Base-by-base conservation (phyloP, 345 rosid species). In the Aquilaria yunnanensis region DNA sequence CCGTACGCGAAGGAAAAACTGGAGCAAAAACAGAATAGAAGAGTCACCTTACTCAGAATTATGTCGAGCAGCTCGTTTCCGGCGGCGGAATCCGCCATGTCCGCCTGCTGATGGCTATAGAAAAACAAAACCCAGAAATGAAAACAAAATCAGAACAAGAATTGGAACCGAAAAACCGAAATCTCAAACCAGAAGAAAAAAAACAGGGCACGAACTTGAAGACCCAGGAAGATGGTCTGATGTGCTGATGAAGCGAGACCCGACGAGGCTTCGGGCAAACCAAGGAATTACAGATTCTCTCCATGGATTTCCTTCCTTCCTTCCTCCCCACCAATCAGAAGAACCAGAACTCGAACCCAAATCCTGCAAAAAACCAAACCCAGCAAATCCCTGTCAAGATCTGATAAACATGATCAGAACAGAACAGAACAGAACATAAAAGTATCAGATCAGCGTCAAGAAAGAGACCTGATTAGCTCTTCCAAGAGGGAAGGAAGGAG, bases 191-290 rank as follows among this genome's bases (percentile, higher is more conserved):
- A 32, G 43, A 29, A 43, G 10, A 4, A 13, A 56, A 60, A 11
- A 1, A 1, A 54, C 12, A 67, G 32, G 4, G 16, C 37, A 32
- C 57, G n/a, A 65, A 80, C 85, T 60, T 69, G 55, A 65, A 11
- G 8, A 72, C 41, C 61, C 80, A 66, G 52, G 70, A 71, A 10
- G 58, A 10, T 31, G 57, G 65, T 70, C 74, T 75, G 55, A 63
- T 37, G 5, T 59, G 67, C 37, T 72, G 73, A 10, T 58, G 47
- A 37, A 70, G 23, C 3, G 77, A 63, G 55, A 83, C 48, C 16
- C 85, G 68, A 12, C 85, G 71, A n/a, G 89, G 89, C 68, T 81
- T 84, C 7, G 89, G 89, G 70, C 89, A 84, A 70, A 81, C 72
- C 56, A 83, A 76, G 12, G 83, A 65, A 57, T 67, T 78, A 62